Evolutionary conservation across 208 protist species (phyloP).

Genomic region (Histomonas meleagridis): DNA sequence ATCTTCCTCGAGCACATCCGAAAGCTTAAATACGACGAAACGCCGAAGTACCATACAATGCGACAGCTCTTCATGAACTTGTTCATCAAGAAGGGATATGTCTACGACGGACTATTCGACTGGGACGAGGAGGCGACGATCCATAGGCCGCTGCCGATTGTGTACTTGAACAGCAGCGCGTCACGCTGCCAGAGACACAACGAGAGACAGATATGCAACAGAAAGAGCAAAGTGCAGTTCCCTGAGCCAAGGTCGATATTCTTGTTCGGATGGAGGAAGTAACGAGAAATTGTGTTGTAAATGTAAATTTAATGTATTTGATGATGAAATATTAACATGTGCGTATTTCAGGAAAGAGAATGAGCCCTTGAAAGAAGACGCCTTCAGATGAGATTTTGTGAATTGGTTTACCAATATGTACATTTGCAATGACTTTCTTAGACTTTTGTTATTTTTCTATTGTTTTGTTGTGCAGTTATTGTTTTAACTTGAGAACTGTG

Average conservation of each 20-base stretch:
- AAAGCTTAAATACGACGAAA: constrained; percentile 86
- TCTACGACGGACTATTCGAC: constrained; percentile 91
- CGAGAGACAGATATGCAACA: neutral
- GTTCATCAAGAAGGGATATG: constrained; percentile 85
- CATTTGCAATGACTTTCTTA: no score
- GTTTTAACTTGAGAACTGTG: no score
- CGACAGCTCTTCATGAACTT: constrained; percentile 75
- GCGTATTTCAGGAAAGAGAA: no score
- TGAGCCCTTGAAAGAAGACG: no score
- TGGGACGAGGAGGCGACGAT: constrained; percentile 63
- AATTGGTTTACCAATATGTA: no score
- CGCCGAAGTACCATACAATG: constrained; percentile 93
- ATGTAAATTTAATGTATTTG: no score
- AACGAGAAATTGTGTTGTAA: no score
- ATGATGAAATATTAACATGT: no score
- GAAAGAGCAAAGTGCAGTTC: neutral
- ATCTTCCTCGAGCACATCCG: constrained; percentile 88
- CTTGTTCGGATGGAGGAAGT: neutral
- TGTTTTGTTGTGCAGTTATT: no score
- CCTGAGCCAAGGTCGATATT: neutral
- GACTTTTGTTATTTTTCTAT: no score
- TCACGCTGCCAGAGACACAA: neutral
- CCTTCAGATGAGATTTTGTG: no score
- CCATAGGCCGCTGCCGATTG: neutral
- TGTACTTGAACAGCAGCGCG: neutral